Conservation (phyloP, 202 grass and related monocot species). For the Miscanthus sacchariflorus region DNA sequence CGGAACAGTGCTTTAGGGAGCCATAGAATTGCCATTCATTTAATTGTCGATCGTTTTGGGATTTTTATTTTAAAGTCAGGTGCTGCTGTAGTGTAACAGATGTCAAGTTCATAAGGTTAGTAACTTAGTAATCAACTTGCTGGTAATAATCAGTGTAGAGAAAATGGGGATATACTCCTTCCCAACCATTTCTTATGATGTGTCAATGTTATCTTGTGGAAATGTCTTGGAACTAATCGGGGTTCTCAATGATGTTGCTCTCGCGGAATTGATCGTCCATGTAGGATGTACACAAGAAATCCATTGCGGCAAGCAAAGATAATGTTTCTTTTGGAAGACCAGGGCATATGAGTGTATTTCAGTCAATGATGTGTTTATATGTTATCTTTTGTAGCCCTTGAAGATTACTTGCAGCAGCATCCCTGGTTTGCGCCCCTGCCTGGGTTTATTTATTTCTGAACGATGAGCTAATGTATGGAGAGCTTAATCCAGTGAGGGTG, state of each 20-base stretch:
- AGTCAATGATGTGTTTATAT: background rate
- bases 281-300: background rate
- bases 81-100: background rate
- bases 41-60: background rate
- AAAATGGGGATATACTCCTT: background rate
- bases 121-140: background rate
- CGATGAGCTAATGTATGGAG: background rate
- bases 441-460: background rate
- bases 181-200: background rate
- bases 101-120: background rate
- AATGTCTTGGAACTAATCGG: background rate
- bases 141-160: background rate
- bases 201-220: background rate
- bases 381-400: background rate
- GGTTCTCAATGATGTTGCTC: background rate
- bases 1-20: background rate
- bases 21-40: background rate
- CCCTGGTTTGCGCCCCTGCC: background rate
- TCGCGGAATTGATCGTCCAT: background rate
- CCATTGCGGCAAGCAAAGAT: background rate
- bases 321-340: conserved; percentile 10
- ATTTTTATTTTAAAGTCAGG: background rate
- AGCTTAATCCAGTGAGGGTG: background rate
- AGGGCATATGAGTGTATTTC: background rate
- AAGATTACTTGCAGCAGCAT: background rate